Evolutionary conservation across 2,329 filamentous ascomycete genomes (phyloP).

Genomic region (Endothia cerciana): DNA sequence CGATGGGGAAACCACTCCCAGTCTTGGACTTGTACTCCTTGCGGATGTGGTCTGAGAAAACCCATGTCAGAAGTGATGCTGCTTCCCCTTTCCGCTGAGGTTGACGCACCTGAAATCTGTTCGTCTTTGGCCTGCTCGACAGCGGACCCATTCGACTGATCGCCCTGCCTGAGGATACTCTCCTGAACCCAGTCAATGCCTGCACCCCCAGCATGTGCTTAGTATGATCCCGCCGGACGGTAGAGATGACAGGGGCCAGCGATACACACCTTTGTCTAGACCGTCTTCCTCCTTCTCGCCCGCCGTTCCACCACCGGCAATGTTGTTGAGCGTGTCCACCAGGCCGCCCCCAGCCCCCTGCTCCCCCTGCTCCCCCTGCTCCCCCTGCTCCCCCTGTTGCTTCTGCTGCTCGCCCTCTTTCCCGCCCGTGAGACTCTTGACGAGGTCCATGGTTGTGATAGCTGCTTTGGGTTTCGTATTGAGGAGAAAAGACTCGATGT

Average conservation of each 20-base stretch:
- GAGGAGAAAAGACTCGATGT: neutral
- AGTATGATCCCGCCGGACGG: neutral
- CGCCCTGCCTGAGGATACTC: constrained; percentile 69
- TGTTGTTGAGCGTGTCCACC: constrained; percentile 70
- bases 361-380: no score
- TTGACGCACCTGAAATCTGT: constrained; percentile 52
- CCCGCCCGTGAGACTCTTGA: constrained; percentile 55
- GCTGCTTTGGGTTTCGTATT: neutral
- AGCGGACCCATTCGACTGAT: constrained; percentile 73
- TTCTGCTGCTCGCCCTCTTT: constrained; percentile 36
- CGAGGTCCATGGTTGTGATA: constrained; percentile 53
- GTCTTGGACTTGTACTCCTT: constrained; percentile 69
- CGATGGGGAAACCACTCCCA: constrained; percentile 70
- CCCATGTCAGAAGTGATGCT: neutral
- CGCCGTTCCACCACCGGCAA: constrained; percentile 72
- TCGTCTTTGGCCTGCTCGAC: constrained; percentile 84
- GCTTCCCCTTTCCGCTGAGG: neutral
- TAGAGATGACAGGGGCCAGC: neutral
- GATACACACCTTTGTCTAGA: constrained; percentile 73
- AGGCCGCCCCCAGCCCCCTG: constrained; percentile 57
- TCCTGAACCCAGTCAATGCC: constrained; percentile 80
- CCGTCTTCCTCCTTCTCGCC: constrained; percentile 82
- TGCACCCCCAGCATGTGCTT: constrained; percentile 40
- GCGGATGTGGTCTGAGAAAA: constrained; percentile 66
- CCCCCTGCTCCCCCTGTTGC: no score